Conservation (phyloP, 768 basidiomycete genomes). For the Lanmaoa rubissima region DNA sequence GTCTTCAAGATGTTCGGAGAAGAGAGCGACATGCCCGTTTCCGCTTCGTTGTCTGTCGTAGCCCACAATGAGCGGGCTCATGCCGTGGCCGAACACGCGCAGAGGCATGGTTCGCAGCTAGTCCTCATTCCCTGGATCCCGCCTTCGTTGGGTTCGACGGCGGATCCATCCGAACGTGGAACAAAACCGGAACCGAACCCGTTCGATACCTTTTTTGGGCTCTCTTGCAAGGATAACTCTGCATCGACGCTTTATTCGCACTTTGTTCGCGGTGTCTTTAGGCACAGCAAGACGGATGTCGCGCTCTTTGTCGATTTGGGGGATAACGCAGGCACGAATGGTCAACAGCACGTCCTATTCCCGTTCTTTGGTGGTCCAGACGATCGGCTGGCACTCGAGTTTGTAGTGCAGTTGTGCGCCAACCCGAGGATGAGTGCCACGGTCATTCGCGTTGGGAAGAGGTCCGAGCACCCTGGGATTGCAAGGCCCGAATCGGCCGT, state of each 20-base stretch:
- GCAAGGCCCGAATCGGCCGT: conserved; percentile 48
- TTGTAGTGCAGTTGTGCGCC: conserved; percentile 77
- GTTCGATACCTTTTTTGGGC: conserved; percentile 77
- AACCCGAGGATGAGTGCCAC: conserved; percentile 68
- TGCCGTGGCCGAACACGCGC: conserved; percentile 60
- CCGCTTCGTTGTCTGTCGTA: conserved; percentile 73
- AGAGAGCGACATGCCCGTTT: conserved; percentile 64
- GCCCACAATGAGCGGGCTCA: conserved; percentile 69
- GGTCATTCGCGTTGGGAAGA: conserved; percentile 59
- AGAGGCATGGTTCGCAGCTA: conserved; percentile 60
- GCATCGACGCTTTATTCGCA: conserved; percentile 68
- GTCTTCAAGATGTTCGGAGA: conserved; percentile 78
- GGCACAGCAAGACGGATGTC: conserved; percentile 69
- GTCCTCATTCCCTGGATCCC: conserved; percentile 82
- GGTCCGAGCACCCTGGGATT: conserved; percentile 44
- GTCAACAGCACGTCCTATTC: conserved; percentile 64
- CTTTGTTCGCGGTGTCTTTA: conserved; percentile 81
- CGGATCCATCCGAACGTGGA: conserved; percentile 29
- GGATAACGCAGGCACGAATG: conserved; percentile 27
- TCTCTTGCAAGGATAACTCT: conserved; percentile 46
- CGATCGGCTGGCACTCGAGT: conserved; percentile 78
- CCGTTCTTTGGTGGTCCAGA: conserved; percentile 96
- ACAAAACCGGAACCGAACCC: conserved; percentile 47
- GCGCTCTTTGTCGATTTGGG: conserved; percentile 83
- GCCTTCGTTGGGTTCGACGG: conserved; percentile 35